Evolutionary conservation across 2,329 filamentous ascomycete genomes (phyloP), one percentile per base, ranked within the genome.

Genomic region (Cytospora chrysosperma): DNA sequence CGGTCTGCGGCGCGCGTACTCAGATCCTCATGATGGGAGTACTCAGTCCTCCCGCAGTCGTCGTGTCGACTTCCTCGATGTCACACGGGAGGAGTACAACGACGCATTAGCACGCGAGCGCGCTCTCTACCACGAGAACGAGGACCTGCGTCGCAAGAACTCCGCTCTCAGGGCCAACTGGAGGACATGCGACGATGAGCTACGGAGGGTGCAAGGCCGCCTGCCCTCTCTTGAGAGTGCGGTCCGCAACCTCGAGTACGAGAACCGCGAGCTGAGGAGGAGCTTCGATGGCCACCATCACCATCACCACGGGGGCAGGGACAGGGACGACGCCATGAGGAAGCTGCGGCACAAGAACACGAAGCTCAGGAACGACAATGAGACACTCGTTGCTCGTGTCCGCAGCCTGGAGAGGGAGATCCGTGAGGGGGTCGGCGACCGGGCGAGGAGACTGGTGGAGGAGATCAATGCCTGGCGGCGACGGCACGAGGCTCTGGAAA

Each of bases 251-350:
- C 74, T 81, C 5, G 66, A 69, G 3, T 72, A 72, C 19, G 77
- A 81, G 34, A 80, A 80, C 66, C 70, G 73, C 19, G 70, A 73
- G 9, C 73, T 82, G 6, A 75, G 77, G 15, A 73, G 72, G n/a
- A 72, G 74, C 8, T 65, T 75, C 43, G 76, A 78, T 32, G 73
- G 69, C 30, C 68, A 69, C 1, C 51, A 63, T 13, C 37, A 58
- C n/a, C 61, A 55, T 17, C 53, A 62, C 26, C 54, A 27, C 6
- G 27, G 51, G n/a, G 69, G 73, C n/a, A 69, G 73, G n/a, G 72
- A 73, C 24, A 65, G 69, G 58, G 70, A 74, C 2, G 68, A 69
- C 55, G 73, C 70, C 40, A 71, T 75, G 30, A 73, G 75, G 30
- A 71, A 70, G 52, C 68, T 78, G 13, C 71, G 73, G 3, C 67